Conservation (phyloP, 257 asterid genomes). For the Capsicum baccatum region DNA sequence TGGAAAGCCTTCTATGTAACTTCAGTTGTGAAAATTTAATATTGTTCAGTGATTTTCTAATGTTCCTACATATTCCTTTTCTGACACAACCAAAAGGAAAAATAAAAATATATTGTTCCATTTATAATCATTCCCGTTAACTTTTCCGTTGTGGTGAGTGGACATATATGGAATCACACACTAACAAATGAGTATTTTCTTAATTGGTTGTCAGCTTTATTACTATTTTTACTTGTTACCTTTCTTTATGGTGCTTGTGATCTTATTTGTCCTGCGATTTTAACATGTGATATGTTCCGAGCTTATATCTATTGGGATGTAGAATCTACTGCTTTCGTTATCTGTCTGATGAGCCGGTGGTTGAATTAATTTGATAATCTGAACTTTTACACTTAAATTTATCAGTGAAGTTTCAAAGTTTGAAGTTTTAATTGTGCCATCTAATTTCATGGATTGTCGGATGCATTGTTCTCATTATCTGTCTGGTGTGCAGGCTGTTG, state of each 20-base stretch:
- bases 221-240: background rate
- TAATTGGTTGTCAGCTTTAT: background rate
- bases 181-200: background rate
- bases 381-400: background rate
- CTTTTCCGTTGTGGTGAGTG: background rate
- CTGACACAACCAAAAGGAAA: background rate
- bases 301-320: slow-evolving; percentile 12
- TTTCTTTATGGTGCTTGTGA: slow-evolving; percentile 9
- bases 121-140: background rate
- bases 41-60: background rate
- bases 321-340: background rate
- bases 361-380: background rate
- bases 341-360: background rate
- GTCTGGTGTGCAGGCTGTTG: slow-evolving; percentile 62
- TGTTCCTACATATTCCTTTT: background rate
- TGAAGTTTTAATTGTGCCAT: background rate
- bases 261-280: background rate
- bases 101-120: background rate
- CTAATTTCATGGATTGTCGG: background rate
- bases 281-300: background rate
- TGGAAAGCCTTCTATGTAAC: background rate
- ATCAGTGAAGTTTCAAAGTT: background rate
- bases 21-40: background rate
- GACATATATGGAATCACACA: background rate
- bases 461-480: background rate